phyloP scores from a whole-genome alignment of 345 rosid species.

The Reutealis trisperma region DNA sequence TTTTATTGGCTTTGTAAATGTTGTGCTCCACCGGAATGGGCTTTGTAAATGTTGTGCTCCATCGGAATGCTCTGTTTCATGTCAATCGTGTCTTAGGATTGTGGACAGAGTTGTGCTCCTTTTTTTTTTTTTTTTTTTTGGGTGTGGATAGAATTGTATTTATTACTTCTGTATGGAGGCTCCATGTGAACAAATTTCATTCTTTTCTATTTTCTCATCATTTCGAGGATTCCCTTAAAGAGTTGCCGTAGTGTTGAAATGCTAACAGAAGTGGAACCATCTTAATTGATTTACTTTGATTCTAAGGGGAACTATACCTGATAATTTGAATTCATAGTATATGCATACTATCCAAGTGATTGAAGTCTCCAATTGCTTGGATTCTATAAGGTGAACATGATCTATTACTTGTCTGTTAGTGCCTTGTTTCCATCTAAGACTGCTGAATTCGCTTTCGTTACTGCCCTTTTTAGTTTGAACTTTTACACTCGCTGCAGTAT shows the following conservation, averaged over 20 bases:
- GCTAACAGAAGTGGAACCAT: background rate
- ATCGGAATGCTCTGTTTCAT: background rate
- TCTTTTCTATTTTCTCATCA: background rate
- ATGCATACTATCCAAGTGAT: background rate
- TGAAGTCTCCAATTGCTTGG: background rate
- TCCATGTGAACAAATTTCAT: background rate
- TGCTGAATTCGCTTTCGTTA: conserved; percentile 17
- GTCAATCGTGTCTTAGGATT: background rate
- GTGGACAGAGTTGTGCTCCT: background rate
- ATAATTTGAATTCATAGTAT: background rate
- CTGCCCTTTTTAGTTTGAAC: conserved; percentile 28
- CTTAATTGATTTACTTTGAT: background rate
- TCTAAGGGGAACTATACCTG: background rate
- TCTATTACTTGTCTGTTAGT: background rate
- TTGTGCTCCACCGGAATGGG: background rate
- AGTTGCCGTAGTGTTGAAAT: background rate
- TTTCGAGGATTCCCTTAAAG: background rate
- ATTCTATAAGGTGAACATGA: conserved; percentile 7
- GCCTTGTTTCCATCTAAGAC: conserved; percentile 13
- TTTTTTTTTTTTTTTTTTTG: background rate
- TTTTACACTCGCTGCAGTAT: conserved; percentile 34
- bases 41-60: background rate
- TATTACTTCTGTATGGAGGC: background rate
- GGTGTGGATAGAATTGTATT: background rate
- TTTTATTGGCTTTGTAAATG: background rate